Evolutionary conservation across 2,329 filamentous ascomycete genomes (phyloP).

Genomic region (Coleophoma eucalyptorum): DNA sequence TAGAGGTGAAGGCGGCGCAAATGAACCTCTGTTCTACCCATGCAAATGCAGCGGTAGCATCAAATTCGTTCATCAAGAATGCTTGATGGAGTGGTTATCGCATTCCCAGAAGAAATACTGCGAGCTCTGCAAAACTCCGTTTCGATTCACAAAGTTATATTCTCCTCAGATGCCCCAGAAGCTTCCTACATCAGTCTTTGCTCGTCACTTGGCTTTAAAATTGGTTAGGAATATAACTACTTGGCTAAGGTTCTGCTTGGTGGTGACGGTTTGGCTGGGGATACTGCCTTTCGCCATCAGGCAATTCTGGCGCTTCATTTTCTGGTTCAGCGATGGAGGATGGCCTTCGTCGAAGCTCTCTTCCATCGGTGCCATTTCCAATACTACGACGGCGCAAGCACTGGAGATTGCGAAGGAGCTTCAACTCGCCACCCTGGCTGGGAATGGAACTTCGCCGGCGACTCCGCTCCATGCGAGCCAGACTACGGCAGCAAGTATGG

Average conservation of each 20-base stretch:
- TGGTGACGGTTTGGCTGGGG: slow-evolving; percentile 82
- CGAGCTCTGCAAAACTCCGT: slow-evolving; percentile 97
- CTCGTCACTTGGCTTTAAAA: slow-evolving; percentile 74
- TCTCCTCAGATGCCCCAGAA: slow-evolving; percentile 86
- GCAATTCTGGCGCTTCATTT: slow-evolving; percentile 86
- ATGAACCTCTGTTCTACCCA: slow-evolving; percentile 91
- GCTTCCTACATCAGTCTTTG: slow-evolving; percentile 76
- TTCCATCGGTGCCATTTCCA: slow-evolving; percentile 4
- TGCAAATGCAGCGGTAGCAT: slow-evolving; percentile 99
- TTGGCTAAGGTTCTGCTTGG: slow-evolving; percentile 75
- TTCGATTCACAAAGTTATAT: slow-evolving; percentile 97
- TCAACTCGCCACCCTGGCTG: slow-evolving; percentile 17
- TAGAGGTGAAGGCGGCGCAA: slow-evolving; percentile 75
- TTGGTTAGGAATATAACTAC: slow-evolving; percentile 66
- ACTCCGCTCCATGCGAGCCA: slow-evolving; percentile 22
- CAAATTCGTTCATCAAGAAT: slow-evolving; percentile 97
- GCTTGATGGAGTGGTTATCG: slow-evolving; percentile 96
- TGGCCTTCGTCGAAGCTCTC: slow-evolving; percentile 19
- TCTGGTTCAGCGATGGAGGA: slow-evolving; percentile 58
- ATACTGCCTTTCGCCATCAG: slow-evolving; percentile 89
- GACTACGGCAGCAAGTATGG: slow-evolving; percentile 34
- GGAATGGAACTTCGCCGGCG: slow-evolving; percentile 24
- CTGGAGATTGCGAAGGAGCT: slow-evolving; percentile 18
- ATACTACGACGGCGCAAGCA: slow-evolving; percentile 13
- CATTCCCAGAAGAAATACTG: slow-evolving; percentile 99